Conservation (phyloP, 1,284 basidiomycete species). For the Leccinum insolens region DNA sequence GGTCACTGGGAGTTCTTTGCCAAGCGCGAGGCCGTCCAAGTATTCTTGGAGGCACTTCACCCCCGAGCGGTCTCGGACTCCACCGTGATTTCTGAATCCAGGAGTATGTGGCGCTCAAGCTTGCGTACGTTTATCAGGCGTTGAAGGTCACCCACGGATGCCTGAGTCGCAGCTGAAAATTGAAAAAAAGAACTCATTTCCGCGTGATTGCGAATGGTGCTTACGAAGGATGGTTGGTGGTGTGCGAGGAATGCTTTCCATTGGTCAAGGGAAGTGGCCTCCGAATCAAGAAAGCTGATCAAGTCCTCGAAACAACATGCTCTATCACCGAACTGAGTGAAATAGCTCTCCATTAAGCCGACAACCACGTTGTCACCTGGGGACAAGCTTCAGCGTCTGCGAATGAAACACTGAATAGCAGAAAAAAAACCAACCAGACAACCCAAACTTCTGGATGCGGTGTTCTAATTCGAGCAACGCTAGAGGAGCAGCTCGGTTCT, state of each 20-base stretch:
- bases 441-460: conserved; percentile 48
- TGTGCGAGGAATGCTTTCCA: conserved; percentile 63
- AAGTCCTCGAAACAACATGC: conserved; percentile 87
- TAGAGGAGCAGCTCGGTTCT: conserved; percentile 72
- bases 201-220: conserved; percentile 28
- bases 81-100: conserved; percentile 47
- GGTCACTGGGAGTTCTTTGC: conserved; percentile 65
- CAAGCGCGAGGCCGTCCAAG: conserved; percentile 65
- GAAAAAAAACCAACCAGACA: conserved; percentile 45
- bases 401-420: conserved; percentile 3
- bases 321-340: conserved; percentile 76
- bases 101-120: conserved; percentile 62
- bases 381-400: conserved; percentile 11
- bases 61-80: conserved; percentile 60
- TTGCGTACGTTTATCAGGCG: conserved; percentile 74
- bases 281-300: conserved; percentile 59
- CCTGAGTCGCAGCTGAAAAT: conserved; percentile 37
- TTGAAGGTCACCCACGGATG: conserved; percentile 50
- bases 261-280: conserved; percentile 45
- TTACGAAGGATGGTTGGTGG: conserved; percentile 51
- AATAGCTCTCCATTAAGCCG: conserved; percentile 64
- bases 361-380: conserved; percentile 49
- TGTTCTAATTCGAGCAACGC: conserved; percentile 75
- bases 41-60: conserved; percentile 62
- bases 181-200: conserved; percentile 18